Conservation (phyloP, 2,329 filamentous ascomycete genomes). For the Xylaria sp. region DNA sequence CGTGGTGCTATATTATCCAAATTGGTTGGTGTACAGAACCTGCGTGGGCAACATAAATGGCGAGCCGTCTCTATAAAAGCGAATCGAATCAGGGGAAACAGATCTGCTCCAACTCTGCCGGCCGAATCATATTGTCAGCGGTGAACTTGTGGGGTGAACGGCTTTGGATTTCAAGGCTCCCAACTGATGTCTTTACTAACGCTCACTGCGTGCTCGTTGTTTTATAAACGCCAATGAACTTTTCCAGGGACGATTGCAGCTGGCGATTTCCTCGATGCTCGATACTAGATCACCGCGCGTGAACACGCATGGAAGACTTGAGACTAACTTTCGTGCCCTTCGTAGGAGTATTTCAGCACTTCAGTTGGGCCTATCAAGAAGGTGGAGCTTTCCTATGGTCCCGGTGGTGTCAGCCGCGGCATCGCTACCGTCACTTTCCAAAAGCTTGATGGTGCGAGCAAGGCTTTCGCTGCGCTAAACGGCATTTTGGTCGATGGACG, state of each 20-base stretch:
- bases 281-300: slow-evolving; percentile 38
- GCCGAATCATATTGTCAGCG: slow-evolving; percentile 14
- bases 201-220: slow-evolving; percentile 66
- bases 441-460: slow-evolving; percentile 79
- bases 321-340: slow-evolving; percentile 70
- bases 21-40: not conserved
- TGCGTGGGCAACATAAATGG: not conserved
- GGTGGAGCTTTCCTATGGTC: slow-evolving; percentile 90
- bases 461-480: slow-evolving; percentile 83
- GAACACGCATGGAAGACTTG: slow-evolving; percentile 48
- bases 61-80: not conserved
- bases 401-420: slow-evolving; percentile 88
- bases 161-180: slow-evolving; percentile 13
- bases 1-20: not conserved
- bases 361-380: slow-evolving; percentile 89
- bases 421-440: slow-evolving; percentile 88
- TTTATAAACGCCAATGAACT: slow-evolving; percentile 44
- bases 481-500: slow-evolving; percentile 87
- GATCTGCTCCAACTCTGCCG: slow-evolving; percentile 25
- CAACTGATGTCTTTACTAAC: slow-evolving; percentile 47
- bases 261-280: slow-evolving; percentile 34
- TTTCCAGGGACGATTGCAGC: slow-evolving; percentile 28
- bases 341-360: slow-evolving; percentile 94
- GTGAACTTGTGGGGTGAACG: slow-evolving; percentile 2
- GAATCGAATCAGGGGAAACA: slow-evolving; percentile 7